Evolutionary conservation across 768 basidiomycete species (phyloP), one percentile per base, ranked within the genome.

Genomic region (Auricularia cornea): DNA sequence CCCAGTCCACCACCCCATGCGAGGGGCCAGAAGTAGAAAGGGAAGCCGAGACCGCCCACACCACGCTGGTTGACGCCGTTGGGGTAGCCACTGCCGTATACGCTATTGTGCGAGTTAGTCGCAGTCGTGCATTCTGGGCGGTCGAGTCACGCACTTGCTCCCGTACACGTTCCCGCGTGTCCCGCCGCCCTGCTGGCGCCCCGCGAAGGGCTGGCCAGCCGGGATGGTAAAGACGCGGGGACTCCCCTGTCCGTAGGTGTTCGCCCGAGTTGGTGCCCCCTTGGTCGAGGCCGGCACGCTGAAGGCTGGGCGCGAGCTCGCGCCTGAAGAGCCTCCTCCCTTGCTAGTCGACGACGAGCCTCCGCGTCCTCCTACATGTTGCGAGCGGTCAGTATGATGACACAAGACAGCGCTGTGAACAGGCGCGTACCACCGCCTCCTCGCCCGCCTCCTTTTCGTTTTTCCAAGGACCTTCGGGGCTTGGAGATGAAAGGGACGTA

Each of bases 11-110:
- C 73, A 2, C 73, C 75, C 82, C 83, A 87, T 1, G 78, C 77
- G 11, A 88, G 48, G 6, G 87, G 87, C 86, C 86, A 88, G 73
- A 80, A 89, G 65, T 77, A 78, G 69, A 85, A 88, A 0, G 87
- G 87, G 69, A 89, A 88, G 2, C 77, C 77, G 0, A 78, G 77
- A 0, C 79, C 79, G 0, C 66, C 52, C 20, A 85, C 82, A 16
- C 84, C 84, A 3, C 77, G 76, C 14, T 30, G 26, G 6, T 75
- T 74, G 3, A 68, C 2, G 3, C 77, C 29, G 54, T 29, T 29
- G 4, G 61, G 61, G 68, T 88, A 87, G 2, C 87, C 86, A 65
- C 84, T 87, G 5, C 86, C 86, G 64, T 86, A 87, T 3, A 69
- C 64, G 32, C 85, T 87, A 62, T 1, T 61, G 64, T 59, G 59